Evolutionary conservation across 352 stramenopile species (phyloP).

Genomic region (Phytophthora gonapodyides): DNA sequence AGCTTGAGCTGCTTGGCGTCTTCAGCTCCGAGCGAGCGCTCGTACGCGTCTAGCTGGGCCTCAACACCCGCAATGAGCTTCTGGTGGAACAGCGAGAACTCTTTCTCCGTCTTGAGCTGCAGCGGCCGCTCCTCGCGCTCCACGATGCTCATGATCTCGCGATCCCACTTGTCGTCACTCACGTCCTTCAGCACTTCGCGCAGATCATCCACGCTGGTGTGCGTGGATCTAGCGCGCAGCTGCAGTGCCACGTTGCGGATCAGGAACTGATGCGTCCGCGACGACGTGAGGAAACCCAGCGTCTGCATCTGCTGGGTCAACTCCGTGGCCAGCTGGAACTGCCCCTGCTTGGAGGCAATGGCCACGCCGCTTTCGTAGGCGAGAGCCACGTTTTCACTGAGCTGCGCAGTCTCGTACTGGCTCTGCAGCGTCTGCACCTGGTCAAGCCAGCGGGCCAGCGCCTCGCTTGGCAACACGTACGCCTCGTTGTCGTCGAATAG

Average conservation of each 20-base stretch:
- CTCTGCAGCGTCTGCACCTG: conserved; percentile 37
- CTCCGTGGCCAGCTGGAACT: conserved; percentile 52
- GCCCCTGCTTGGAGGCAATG: conserved; percentile 73
- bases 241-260: conserved; percentile 63
- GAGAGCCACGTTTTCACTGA: conserved; percentile 40
- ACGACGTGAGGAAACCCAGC: conserved; percentile 36
- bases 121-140: conserved; percentile 57
- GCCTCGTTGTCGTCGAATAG: conserved; percentile 56
- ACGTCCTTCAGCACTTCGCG: conserved; percentile 37
- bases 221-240: conserved; percentile 27
- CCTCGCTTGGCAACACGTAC: conserved; percentile 26
- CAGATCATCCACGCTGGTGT: conserved; percentile 43
- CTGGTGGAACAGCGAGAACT: conserved; percentile 53
- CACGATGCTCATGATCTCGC: conserved; percentile 61
- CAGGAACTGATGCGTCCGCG: conserved; percentile 53
- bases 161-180: conserved; percentile 43
- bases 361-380: conserved; percentile 72
- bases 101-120: conserved; percentile 59
- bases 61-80: conserved; percentile 49
- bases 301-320: conserved; percentile 56
- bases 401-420: conserved; percentile 10
- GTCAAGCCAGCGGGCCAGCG: conserved; percentile 42
- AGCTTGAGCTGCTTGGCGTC: conserved; percentile 9
- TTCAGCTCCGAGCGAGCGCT: conserved; percentile 17
- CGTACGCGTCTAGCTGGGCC: conserved; percentile 54